Evolutionary conservation across 306 rosid species (phyloP).

Genomic region (Sicyos edulis): DNA sequence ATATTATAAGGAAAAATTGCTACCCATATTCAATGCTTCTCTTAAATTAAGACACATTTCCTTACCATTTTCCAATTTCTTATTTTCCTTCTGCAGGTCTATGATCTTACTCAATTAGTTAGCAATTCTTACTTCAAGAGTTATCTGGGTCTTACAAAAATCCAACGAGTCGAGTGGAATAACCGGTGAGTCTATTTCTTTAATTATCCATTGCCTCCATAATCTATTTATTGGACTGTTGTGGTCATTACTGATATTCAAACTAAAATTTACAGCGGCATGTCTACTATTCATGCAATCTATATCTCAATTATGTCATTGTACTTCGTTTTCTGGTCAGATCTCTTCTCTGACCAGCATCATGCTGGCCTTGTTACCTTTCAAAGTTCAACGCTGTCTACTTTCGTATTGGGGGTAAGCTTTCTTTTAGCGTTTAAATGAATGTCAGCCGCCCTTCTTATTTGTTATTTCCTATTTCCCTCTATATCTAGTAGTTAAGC

Average conservation of each 20-base stretch:
- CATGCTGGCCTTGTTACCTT: conserved; percentile 41
- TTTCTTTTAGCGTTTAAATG: conserved; percentile 9
- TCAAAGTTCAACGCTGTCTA: conserved; percentile 44
- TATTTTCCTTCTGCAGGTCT: conserved; percentile 31
- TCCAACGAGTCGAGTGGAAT: conserved; percentile 55
- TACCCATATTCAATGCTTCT: background rate
- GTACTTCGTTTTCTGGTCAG: conserved; percentile 56
- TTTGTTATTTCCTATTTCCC: background rate
- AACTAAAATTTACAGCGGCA: conserved; percentile 38
- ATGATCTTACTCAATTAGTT: conserved; percentile 47
- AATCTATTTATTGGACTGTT: conserved; percentile 10
- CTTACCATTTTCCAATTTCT: too few species aligned
- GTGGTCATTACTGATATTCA: conserved; percentile 23
- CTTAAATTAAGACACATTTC: too few species aligned
- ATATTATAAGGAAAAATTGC: background rate
- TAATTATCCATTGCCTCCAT: background rate
- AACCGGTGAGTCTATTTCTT: conserved; percentile 37
- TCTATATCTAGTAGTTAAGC: too few species aligned
- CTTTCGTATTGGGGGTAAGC: conserved; percentile 49
- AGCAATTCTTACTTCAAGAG: conserved; percentile 44
- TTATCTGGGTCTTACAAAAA: conserved; percentile 48
- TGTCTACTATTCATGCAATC: conserved; percentile 54
- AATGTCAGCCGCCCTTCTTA: background rate
- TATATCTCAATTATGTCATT: conserved; percentile 44
- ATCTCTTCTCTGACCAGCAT: conserved; percentile 53